phyloP scores from a whole-genome alignment of 352 stramenopile genomes.

The Pythium grandisporangium region DNA sequence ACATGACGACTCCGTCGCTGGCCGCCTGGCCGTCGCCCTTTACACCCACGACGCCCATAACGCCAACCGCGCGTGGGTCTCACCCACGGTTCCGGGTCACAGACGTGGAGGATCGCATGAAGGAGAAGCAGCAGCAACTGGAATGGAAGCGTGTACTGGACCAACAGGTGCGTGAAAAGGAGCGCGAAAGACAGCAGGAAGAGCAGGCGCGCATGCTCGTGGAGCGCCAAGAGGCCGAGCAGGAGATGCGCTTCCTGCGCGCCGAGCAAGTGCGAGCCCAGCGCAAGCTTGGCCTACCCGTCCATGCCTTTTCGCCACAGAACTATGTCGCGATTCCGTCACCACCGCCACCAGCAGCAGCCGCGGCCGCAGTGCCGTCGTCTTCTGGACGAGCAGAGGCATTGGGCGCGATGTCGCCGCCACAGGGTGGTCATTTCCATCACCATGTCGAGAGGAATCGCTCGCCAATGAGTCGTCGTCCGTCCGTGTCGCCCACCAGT shows the following conservation, averaged over 20 bases:
- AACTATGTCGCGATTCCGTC: constrained; percentile 10
- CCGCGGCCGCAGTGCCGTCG: too few species aligned
- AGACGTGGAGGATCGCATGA: constrained; percentile 44
- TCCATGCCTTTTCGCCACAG: constrained; percentile 2
- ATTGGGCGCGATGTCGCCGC: background rate
- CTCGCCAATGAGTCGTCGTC: background rate
- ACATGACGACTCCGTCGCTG: too few species aligned
- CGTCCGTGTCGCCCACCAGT: too few species aligned
- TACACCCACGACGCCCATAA: too few species aligned
- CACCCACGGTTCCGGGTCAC: constrained; percentile 49
- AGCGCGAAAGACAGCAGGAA: constrained; percentile 32
- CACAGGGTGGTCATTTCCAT: background rate
- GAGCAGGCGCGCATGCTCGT: constrained; percentile 21
- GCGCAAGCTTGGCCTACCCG: constrained; percentile 17
- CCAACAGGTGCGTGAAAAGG: constrained; percentile 67
- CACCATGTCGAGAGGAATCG: background rate
- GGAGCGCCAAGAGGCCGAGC: constrained; percentile 28
- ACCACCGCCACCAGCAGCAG: constrained; percentile 2
- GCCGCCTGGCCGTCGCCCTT: too few species aligned
- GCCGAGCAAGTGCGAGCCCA: constrained; percentile 59
- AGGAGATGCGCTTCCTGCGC: constrained; percentile 40
- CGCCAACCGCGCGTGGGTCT: too few species aligned
- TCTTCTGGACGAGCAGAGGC: background rate
- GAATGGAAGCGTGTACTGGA: constrained; percentile 62
- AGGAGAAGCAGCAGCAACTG: constrained; percentile 56